phyloP scores from a whole-genome alignment of 306 rosid species.

The Lathyrus oleraceus region DNA sequence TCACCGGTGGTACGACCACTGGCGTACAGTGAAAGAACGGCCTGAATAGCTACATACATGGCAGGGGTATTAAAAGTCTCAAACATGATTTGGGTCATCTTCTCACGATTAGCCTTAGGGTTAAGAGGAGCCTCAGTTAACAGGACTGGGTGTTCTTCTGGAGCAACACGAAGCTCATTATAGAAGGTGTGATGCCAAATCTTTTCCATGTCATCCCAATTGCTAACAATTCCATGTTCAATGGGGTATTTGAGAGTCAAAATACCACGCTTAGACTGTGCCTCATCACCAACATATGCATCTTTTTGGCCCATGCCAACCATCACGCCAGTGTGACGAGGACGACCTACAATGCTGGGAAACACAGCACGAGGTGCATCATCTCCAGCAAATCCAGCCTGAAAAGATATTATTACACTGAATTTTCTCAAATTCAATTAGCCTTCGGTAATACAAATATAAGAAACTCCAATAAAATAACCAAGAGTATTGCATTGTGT shows the following conservation, averaged over 20 bases:
- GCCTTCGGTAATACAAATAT: background rate
- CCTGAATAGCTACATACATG: constrained; percentile 99
- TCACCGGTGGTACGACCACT: constrained; percentile 99
- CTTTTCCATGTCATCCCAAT: constrained; percentile 99
- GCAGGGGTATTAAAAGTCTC: constrained; percentile 98
- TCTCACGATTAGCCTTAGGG: constrained; percentile 98
- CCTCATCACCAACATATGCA: constrained; percentile 99
- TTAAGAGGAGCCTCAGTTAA: constrained; percentile 98
- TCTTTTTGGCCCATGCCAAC: constrained; percentile 99
- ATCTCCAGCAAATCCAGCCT: constrained; percentile 99
- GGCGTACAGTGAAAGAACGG: constrained; percentile 94
- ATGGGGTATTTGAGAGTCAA: constrained; percentile 92
- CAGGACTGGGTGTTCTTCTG: constrained; percentile 98
- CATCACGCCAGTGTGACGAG: constrained; percentile 99
- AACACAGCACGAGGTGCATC: constrained; percentile 99
- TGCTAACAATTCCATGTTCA: constrained; percentile 98
- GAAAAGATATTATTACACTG: constrained; percentile 23
- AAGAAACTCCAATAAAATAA: constrained; percentile 16
- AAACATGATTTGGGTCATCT: constrained; percentile 99
- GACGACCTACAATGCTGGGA: constrained; percentile 99
- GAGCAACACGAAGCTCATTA: constrained; percentile 98
- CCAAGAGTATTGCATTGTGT: background rate
- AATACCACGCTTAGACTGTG: constrained; percentile 97
- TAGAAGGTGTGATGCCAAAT: constrained; percentile 99
- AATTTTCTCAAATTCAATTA: constrained; percentile 14